phyloP scores from a whole-genome alignment of 2,329 filamentous ascomycete species.

The Phaeosphaeriaceae sp. region DNA sequence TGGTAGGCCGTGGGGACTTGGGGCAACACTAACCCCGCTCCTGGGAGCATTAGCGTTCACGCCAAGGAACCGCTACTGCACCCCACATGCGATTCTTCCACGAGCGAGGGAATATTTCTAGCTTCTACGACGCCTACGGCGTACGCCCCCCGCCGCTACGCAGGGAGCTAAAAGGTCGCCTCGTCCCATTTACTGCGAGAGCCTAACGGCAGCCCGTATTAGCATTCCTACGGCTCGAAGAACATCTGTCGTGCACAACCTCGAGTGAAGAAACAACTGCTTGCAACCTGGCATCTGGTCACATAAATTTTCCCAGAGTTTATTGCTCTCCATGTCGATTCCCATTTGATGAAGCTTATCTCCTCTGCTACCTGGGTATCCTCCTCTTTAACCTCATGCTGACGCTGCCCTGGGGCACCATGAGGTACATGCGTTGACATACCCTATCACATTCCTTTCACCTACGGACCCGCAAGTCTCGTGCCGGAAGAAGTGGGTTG shows the following conservation, averaged over 20 bases:
- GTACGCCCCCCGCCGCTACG: conserved; percentile 24
- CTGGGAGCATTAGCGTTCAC: conserved; percentile 23
- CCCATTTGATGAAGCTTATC: too few species aligned
- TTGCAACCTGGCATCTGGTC: background rate
- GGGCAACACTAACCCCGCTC: conserved; percentile 27
- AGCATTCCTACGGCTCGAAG: conserved; percentile 7
- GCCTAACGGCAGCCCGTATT: conserved; percentile 11
- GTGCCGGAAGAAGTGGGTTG: conserved; percentile 20
- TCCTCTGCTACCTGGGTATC: too few species aligned
- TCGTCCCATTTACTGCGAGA: conserved; percentile 8
- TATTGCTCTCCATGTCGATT: background rate
- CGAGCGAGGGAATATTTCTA: conserved; percentile 10
- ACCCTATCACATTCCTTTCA: conserved; percentile 7
- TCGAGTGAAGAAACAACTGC: conserved; percentile 5
- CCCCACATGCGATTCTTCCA: conserved; percentile 43
- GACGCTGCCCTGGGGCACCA: background rate
- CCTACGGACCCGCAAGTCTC: conserved; percentile 35
- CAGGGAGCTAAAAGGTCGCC: conserved; percentile 12
- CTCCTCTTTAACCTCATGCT: too few species aligned
- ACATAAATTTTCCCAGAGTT: background rate
- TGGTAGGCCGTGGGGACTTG: conserved; percentile 3
- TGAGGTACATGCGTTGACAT: conserved; percentile 7
- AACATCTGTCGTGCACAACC: conserved; percentile 18
- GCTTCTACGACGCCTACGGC: conserved; percentile 22
- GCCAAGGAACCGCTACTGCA: conserved; percentile 36